Evolutionary conservation across 441 rosid species (phyloP).

Genomic region (Euphorbia schlechtendalii): DNA sequence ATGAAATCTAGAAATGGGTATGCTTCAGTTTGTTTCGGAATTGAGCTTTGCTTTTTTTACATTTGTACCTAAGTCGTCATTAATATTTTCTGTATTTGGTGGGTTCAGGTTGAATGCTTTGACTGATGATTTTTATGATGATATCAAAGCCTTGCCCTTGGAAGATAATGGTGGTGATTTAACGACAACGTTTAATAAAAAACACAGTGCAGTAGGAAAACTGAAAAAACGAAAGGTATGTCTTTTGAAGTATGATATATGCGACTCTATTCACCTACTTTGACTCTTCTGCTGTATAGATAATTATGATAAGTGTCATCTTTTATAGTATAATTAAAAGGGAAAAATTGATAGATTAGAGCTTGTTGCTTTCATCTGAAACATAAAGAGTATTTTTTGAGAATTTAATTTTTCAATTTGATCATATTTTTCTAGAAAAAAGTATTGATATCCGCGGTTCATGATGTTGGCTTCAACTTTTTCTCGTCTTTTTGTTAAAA

Average conservation of each 20-base stretch:
- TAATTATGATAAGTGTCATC: too few relatives aligned
- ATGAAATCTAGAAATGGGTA: slow-evolving; percentile 81
- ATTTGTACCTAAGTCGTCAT: neutral
- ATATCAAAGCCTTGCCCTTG: slow-evolving; percentile 50
- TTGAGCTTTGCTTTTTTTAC: neutral
- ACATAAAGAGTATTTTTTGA: neutral
- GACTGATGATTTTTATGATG: slow-evolving; percentile 47
- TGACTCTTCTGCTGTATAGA: neutral
- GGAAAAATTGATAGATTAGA: too few relatives aligned
- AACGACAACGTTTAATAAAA: slow-evolving; percentile 19
- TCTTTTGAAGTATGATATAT: neutral
- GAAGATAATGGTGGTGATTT: slow-evolving; percentile 35
- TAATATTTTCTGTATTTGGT: neutral
- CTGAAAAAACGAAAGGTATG: slow-evolving; percentile 49
- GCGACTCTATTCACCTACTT: neutral
- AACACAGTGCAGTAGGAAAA: slow-evolving; percentile 32
- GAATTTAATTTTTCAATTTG: too few relatives aligned
- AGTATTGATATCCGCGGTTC: neutral
- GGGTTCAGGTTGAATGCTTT: slow-evolving; percentile 23
- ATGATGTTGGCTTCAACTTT: neutral
- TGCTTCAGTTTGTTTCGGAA: slow-evolving; percentile 19
- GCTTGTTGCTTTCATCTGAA: neutral
- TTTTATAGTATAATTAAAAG: too few relatives aligned
- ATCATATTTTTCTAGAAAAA: too few relatives aligned
- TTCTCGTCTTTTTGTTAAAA: neutral